Conservation (phyloP, 768 basidiomycete genomes). For the Pulveroboletus sp. region DNA sequence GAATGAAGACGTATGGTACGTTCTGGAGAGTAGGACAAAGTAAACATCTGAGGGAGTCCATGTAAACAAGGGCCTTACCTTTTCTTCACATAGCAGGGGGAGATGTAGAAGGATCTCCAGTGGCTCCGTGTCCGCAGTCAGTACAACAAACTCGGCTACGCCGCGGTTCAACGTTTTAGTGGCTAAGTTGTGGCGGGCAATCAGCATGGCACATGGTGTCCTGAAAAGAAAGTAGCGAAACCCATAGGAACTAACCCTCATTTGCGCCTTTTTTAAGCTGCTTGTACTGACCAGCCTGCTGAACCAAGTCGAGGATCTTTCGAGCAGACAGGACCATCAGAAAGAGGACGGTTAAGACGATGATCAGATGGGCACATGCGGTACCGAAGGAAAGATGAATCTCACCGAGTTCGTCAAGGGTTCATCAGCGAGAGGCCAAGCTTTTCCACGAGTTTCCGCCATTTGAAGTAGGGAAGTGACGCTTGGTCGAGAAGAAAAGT, state of each 20-base stretch:
- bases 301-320: conserved; percentile 93
- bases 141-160: conserved; percentile 95
- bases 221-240: background rate
- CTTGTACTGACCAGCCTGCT: conserved; percentile 96
- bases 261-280: conserved; percentile 99
- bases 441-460: conserved; percentile 72
- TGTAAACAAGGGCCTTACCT: conserved; percentile 44
- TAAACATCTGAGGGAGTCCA: background rate
- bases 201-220: conserved; percentile 4
- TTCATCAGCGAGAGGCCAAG: conserved; percentile 86
- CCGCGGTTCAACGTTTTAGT: conserved; percentile 99
- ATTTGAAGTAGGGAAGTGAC: conserved; percentile 35
- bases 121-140: conserved; percentile 96
- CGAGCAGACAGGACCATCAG: background rate
- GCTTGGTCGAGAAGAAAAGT: background rate
- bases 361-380: background rate
- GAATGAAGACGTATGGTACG: conserved; percentile 94
- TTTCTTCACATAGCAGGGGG: conserved; percentile 97
- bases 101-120: conserved; percentile 97
- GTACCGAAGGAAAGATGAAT: conserved; percentile 8
- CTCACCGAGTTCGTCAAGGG: conserved; percentile 86
- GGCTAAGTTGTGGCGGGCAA: conserved; percentile 45
- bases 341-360: background rate
- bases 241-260: conserved; percentile 66
- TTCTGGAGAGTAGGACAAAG: conserved; percentile 50